These are phyloP conservation scores for Aegilops sharonensis DNA, from an alignment of 176 grass and related monocot genomes.

Conservation along the genomic window DNA sequence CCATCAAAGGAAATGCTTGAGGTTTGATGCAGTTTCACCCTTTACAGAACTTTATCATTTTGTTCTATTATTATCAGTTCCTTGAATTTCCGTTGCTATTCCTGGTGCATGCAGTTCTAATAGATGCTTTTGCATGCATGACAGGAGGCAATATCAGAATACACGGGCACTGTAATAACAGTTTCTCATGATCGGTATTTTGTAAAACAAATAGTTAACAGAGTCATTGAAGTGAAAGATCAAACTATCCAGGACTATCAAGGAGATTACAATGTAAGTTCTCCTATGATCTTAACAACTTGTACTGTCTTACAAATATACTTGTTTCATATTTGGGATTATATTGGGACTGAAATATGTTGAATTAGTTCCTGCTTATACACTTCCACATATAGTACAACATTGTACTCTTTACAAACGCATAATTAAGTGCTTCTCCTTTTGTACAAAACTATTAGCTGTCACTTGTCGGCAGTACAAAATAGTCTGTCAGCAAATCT, in stretches of 20 bases:
- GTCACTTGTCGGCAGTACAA: not conserved
- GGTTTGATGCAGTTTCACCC: slow-evolving; percentile 36
- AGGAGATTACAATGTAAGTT: slow-evolving; percentile 96
- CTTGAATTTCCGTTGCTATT: slow-evolving; percentile 3
- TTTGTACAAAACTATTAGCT: not conserved
- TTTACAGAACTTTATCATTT: slow-evolving; percentile 15
- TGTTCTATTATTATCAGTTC: slow-evolving; percentile 3
- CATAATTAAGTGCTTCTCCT: not conserved
- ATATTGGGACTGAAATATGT: not conserved
- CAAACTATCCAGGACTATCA: slow-evolving; percentile 80
- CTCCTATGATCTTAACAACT: slow-evolving; percentile 7
- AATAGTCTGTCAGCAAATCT: not conserved
- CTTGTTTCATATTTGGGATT: not conserved
- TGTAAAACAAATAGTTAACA: slow-evolving; percentile 91
- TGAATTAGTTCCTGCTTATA: slow-evolving; percentile 15
- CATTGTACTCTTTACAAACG: not conserved
- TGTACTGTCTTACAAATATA: slow-evolving; percentile 18
- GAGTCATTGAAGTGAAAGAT: slow-evolving; percentile 91
- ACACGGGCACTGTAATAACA: slow-evolving; percentile 83
- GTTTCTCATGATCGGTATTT: slow-evolving; percentile 99
- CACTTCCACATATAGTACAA: not conserved
- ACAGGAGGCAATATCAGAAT: slow-evolving; percentile 97
- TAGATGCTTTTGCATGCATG: slow-evolving; percentile 20
- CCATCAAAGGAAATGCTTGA: slow-evolving; percentile 99
- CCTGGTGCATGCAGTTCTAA: slow-evolving; percentile 26